Percentiles rank a stretch among this genome's conserved stretches.
phyloP scores from a whole-genome alignment of 2,329 filamentous ascomycete species.

The Xylaria sp. region DNA sequence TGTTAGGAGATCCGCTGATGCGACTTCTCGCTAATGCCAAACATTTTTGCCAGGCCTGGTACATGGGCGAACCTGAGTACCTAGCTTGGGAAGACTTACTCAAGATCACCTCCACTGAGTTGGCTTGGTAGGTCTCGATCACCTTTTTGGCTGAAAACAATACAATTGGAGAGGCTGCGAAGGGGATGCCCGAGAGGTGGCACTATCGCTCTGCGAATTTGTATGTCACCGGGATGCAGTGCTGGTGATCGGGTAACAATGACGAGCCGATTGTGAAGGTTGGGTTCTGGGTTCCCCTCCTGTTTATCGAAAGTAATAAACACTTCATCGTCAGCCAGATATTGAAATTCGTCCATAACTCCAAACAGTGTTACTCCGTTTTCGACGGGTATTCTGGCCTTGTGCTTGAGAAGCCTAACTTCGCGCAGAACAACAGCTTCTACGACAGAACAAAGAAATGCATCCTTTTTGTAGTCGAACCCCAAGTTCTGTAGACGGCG shows the following conservation, averaged over 20 bases:
- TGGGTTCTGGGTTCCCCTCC: slow-evolving; percentile 43
- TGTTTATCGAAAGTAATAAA: slow-evolving; percentile 69
- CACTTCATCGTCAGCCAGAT: slow-evolving; percentile 73
- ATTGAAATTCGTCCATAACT: slow-evolving; percentile 83
- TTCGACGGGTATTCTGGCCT: slow-evolving; percentile 76
- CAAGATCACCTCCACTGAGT: slow-evolving; percentile 81
- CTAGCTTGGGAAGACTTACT: slow-evolving; percentile 25
- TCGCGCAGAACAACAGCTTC: slow-evolving; percentile 77
- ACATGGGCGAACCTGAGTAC: neutral
- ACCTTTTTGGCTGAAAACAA: slow-evolving; percentile 81
- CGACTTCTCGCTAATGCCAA: neutral
- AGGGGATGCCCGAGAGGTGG: slow-evolving; percentile 71
- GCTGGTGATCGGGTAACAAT: slow-evolving; percentile 83
- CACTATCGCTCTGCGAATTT: slow-evolving; percentile 70
- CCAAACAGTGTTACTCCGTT: slow-evolving; percentile 82
- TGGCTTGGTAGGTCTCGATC: slow-evolving; percentile 79
- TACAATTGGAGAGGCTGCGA: slow-evolving; percentile 72
- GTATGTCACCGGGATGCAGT: slow-evolving; percentile 84
- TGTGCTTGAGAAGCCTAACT: slow-evolving; percentile 80
- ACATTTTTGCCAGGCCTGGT: neutral
- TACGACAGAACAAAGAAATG: slow-evolving; percentile 75
- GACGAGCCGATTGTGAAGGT: slow-evolving; percentile 57
- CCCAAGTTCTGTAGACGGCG: slow-evolving; percentile 66
- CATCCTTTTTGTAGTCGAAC: slow-evolving; percentile 74
- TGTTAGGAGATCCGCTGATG: neutral